phyloP scores from a whole-genome alignment of 2,329 filamentous ascomycete genomes.

The Ceratocystiopsis sp. region DNA sequence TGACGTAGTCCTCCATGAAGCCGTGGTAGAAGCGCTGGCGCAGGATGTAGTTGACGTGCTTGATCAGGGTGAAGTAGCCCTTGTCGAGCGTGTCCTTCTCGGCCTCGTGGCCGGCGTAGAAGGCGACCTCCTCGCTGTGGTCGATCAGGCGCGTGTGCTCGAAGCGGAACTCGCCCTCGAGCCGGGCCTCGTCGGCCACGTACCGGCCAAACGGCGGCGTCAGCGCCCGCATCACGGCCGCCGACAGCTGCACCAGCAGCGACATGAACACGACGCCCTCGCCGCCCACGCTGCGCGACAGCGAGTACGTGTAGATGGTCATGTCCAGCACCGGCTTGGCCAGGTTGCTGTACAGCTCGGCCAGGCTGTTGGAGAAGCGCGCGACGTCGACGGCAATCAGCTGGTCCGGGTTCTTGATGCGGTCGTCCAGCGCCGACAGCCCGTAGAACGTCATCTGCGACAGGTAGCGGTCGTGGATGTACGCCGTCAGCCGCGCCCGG shows the following conservation, averaged over 20 bases:
- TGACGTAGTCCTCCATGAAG: constrained; percentile 99
- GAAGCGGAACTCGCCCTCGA: constrained; percentile 94
- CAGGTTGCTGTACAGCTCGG: constrained; percentile 89
- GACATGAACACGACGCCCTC: constrained; percentile 95
- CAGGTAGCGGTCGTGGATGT: constrained; percentile 90
- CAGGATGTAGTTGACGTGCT: constrained; percentile 93
- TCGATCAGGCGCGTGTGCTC: constrained; percentile 91
- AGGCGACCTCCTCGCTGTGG: constrained; percentile 83
- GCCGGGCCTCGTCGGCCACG: constrained; percentile 82
- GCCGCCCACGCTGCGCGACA: constrained; percentile 88
- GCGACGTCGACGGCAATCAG: constrained; percentile 92
- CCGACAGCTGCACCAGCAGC: constrained; percentile 80
- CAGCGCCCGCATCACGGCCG: constrained; percentile 79
- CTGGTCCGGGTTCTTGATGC: constrained; percentile 97
- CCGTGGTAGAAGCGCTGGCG: constrained; percentile 85
- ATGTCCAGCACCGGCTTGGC: constrained; percentile 92
- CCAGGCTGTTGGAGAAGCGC: constrained; percentile 87
- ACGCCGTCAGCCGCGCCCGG: constrained; percentile 77
- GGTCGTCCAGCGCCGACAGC: constrained; percentile 83
- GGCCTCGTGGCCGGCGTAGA: constrained; percentile 80
- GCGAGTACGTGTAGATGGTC: constrained; percentile 84
- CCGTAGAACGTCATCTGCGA: constrained; percentile 98
- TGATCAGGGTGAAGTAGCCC: constrained; percentile 97
- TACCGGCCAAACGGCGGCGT: constrained; percentile 96
- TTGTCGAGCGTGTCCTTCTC: constrained; percentile 96